Evolutionary conservation across 1,139 yeast genomes (phyloP).

Genomic region (Taiozyma sp.): DNA sequence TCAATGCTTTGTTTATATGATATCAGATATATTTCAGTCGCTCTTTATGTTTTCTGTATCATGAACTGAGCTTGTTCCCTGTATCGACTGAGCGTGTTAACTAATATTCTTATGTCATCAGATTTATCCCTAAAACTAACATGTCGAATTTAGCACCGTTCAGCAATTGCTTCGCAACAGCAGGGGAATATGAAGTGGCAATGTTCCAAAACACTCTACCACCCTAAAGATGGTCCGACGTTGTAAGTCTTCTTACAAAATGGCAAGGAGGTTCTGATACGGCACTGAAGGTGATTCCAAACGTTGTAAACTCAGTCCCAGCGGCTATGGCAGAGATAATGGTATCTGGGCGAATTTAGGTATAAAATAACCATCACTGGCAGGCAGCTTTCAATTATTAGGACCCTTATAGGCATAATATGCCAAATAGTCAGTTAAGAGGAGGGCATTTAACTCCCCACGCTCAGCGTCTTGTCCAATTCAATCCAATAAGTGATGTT

Average conservation of each 20-base stretch:
- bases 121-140: too few species aligned
- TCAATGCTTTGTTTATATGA: too few species aligned
- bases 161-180: conserved; percentile 35
- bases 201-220: conserved; percentile 42
- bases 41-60: too few species aligned
- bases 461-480: conserved; percentile 34
- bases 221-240: conserved; percentile 35
- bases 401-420: conserved; percentile 38
- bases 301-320: conserved; percentile 32
- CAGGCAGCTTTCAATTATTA: conserved; percentile 30
- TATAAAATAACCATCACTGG: conserved; percentile 32
- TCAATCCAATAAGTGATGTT: conserved; percentile 38
- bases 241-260: conserved; percentile 35
- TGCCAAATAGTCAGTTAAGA: conserved; percentile 39
- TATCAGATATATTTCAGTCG: too few species aligned
- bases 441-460: conserved; percentile 37
- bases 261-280: conserved; percentile 36
- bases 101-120: too few species aligned
- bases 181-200: conserved; percentile 37
- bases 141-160: conserved; percentile 28
- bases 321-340: conserved; percentile 35
- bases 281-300: conserved; percentile 37
- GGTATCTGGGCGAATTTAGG: conserved; percentile 34
- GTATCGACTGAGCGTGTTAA: too few species aligned
- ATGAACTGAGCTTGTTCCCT: too few species aligned